phyloP scores from a whole-genome alignment of 768 basidiomycete species.

The Mycena rebaudengoi region DNA sequence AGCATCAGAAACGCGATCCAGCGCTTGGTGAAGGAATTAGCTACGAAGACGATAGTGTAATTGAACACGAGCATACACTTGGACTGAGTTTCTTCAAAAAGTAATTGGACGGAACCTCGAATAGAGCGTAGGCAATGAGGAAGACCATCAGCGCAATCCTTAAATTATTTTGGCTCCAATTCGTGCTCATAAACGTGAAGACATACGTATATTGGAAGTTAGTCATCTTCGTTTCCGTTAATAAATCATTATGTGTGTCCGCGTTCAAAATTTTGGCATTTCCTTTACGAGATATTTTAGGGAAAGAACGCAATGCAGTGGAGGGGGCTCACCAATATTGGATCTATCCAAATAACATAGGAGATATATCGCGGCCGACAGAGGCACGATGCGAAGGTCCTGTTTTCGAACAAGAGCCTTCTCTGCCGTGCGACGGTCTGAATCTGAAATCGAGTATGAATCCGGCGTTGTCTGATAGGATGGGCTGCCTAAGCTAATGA shows the following conservation, averaged over 20 bases:
- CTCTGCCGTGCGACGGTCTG: too few relatives aligned
- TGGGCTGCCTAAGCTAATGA: too few relatives aligned
- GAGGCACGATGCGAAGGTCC: constrained; percentile 44
- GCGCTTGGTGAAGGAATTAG: not conserved
- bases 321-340: constrained; percentile 23
- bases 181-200: not conserved
- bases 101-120: constrained; percentile 49
- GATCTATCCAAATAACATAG: constrained; percentile 42
- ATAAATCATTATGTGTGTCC: too few relatives aligned
- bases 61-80: constrained; percentile 4
- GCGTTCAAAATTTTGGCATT: too few relatives aligned
- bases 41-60: not conserved
- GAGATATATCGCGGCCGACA: constrained; percentile 47
- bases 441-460: too few relatives aligned
- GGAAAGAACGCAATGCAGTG: too few relatives aligned
- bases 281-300: too few relatives aligned
- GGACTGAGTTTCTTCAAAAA: constrained; percentile 46
- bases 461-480: too few relatives aligned
- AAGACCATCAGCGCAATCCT: constrained; percentile 45
- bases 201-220: too few relatives aligned
- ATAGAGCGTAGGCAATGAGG: constrained; percentile 47
- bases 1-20: constrained; percentile 50
- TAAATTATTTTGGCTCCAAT: too few relatives aligned
- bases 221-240: too few relatives aligned
- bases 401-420: constrained; percentile 36